These are phyloP conservation scores for Dictyophora rubrovolvata DNA, from an alignment of 768 basidiomycete genomes.

Conservation along the genomic window DNA sequence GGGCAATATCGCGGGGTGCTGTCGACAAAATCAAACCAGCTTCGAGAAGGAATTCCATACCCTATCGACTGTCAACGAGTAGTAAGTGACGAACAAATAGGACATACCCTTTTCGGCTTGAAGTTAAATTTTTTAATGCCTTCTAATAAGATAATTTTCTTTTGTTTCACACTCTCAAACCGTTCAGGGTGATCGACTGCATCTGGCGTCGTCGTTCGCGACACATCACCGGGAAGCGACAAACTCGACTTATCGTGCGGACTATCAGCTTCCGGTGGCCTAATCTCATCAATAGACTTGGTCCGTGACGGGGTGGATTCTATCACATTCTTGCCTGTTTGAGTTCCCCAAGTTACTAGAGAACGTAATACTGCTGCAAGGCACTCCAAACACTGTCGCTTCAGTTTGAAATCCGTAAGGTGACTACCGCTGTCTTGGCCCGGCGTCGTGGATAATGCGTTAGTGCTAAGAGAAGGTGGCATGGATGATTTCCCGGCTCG, in stretches of 20 bases:
- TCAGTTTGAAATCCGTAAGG: conserved; percentile 73
- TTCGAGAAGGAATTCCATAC: conserved; percentile 80
- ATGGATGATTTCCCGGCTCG: conserved; percentile 32
- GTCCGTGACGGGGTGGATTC: conserved; percentile 20
- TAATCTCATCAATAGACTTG: conserved; percentile 43
- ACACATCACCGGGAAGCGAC: conserved; percentile 42
- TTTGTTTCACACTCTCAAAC: conserved; percentile 93
- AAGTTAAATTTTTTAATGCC: conserved; percentile 97
- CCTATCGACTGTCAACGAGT: conserved; percentile 35
- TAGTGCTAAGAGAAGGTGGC: conserved; percentile 57
- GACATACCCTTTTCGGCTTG: conserved; percentile 87
- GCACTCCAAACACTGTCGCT: conserved; percentile 90
- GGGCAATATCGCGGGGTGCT: conserved; percentile 68
- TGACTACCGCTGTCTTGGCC: conserved; percentile 57
- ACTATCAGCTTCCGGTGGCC: conserved; percentile 38
- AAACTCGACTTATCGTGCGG: conserved; percentile 41
- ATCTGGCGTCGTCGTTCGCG: conserved; percentile 68
- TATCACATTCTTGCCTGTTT: conserved; percentile 26
- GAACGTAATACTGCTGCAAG: conserved; percentile 82
- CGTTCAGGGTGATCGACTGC: conserved; percentile 78
- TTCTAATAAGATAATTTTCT: conserved; percentile 89
- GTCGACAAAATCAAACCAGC: conserved; percentile 73
- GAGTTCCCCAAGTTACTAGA: conserved; percentile 82
- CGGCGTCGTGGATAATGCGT: conserved; percentile 54
- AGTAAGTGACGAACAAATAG: not conserved